Conservation (phyloP, 371 early-diverging fungal species). For the Parasitella parasitica region DNA sequence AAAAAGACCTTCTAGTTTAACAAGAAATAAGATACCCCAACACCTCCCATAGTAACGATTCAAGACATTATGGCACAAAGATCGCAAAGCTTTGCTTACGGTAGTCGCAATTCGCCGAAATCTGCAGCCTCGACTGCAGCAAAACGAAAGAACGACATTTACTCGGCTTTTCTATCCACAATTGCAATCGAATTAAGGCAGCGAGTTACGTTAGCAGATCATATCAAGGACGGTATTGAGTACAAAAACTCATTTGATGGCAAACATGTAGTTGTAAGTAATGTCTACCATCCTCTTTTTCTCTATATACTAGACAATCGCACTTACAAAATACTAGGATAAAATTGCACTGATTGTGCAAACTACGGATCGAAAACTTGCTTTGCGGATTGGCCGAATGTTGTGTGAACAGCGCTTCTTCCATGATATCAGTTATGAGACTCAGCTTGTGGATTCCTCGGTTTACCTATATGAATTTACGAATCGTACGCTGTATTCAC, state of each 20-base stretch:
- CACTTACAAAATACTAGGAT: conserved; percentile 40
- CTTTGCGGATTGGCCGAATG: conserved; percentile 67
- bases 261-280: conserved; percentile 69
- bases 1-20: not conserved
- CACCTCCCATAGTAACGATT: conserved; percentile 13
- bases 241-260: conserved; percentile 84
- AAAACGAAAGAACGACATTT: conserved; percentile 3
- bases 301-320: not conserved
- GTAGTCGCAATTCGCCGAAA: conserved; percentile 1
- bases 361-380: conserved; percentile 65
- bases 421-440: conserved; percentile 69
- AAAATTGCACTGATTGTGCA: conserved; percentile 50
- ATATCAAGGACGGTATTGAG: conserved; percentile 77
- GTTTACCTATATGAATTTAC: conserved; percentile 67
- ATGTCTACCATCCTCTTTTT: no score
- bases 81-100: conserved; percentile 36
- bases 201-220: conserved; percentile 47
- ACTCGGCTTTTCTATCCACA: conserved; percentile 77
- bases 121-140: not conserved
- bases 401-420: conserved; percentile 71
- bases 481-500: conserved; percentile 28
- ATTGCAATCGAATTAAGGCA: conserved; percentile 74
- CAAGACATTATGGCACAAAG: conserved; percentile 27
- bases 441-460: conserved; percentile 60
- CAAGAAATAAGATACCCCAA: not conserved